A percentile compares a stretch with the other conserved stretches of the same genome.
Evolutionary conservation across 495 filamentous ascomycete genomes (phyloP).

Genomic region (Xylaria palmicola): DNA sequence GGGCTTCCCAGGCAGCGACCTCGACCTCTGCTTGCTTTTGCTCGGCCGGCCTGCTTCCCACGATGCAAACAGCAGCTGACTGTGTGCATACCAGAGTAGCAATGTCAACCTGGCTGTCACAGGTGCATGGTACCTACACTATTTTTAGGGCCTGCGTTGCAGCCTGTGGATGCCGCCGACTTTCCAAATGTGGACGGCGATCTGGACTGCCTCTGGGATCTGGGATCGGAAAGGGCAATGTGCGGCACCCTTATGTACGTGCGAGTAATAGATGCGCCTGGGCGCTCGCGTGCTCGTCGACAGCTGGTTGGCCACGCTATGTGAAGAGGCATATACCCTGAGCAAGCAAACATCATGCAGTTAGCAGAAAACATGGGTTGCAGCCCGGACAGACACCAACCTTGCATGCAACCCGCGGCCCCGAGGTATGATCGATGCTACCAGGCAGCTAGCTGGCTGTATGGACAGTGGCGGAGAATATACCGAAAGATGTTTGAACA

Average conservation of each 20-base stretch:
- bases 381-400: conserved; percentile 4
- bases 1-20: too few relatives aligned
- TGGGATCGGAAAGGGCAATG: conserved; percentile 3
- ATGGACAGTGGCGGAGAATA: neutral
- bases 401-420: conserved; percentile 8
- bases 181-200: conserved; percentile 5
- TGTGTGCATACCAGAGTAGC: conserved; percentile 1
- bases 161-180: neutral
- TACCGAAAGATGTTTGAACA: neutral
- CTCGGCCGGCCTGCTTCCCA: neutral
- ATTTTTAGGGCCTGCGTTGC: neutral
- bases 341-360: conserved; percentile 2
- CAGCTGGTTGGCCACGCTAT: conserved; percentile 8
- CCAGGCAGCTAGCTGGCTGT: neutral
- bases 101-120: neutral
- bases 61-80: neutral
- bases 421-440: conserved; percentile 6
- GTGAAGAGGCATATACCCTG: conserved; percentile 7
- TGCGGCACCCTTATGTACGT: conserved; percentile 15
- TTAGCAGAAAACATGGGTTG: neutral
- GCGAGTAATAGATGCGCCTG: conserved; percentile 8
- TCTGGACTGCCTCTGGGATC: conserved; percentile 1
- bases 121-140: neutral
- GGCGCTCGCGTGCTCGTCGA: conserved; percentile 11
- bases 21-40: conserved; percentile 9